Evolutionary conservation across 1,284 basidiomycete genomes (phyloP), one percentile per base, ranked within the genome.

Genomic region (Cutaneotrichosporon daszewskae): DNA sequence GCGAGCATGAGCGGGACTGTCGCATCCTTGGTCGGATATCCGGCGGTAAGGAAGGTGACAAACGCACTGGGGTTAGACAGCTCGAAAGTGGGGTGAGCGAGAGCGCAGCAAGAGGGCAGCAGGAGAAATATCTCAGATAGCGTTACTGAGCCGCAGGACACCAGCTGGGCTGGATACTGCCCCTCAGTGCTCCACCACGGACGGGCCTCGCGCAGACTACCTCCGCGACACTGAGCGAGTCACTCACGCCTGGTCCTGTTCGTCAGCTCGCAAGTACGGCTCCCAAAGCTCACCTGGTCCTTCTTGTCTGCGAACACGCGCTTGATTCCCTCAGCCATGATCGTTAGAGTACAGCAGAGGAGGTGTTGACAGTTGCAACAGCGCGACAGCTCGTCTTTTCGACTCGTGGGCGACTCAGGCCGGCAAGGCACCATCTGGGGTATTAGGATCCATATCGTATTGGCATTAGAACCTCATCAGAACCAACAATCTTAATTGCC

Each of bases 11-110:
- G 77, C 4, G 87, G 82, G 13, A 95, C 87, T 1, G 94, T 96
- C 50, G 85, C 83, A 59, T 82, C 75, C 40, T 72, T 71, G 11
- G 75, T 80, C 19, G 90, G 91, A 72, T 82, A 95, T 20, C 91
- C 91, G 44, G 89, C 90, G 18, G 91, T 96, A 55, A 95, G 75
- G 72, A 94, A 95, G 33, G 89, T 86, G 49, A 91, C 80, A 49
- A 91, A 76, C 17, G 83, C 87, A 33, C 87, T 82, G 38, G 64
- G 69, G 33, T 79, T 79, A 23, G 47, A 25, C 26, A 26, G 31
- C 17, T 4, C 4, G 12, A 33, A n/a, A 10, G 7, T 31, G 9
- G 25, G 25, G 8, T 8, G 25, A 26, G 25, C 25, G 8, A 13
- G 25, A 13, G 8, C 13, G 28, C n/a, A n/a, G n/a, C n/a, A n/a